Evolutionary conservation across 2,329 filamentous ascomycete species (phyloP), one percentile per base, ranked within the genome.

Genomic region (Blumeria graminis): DNA sequence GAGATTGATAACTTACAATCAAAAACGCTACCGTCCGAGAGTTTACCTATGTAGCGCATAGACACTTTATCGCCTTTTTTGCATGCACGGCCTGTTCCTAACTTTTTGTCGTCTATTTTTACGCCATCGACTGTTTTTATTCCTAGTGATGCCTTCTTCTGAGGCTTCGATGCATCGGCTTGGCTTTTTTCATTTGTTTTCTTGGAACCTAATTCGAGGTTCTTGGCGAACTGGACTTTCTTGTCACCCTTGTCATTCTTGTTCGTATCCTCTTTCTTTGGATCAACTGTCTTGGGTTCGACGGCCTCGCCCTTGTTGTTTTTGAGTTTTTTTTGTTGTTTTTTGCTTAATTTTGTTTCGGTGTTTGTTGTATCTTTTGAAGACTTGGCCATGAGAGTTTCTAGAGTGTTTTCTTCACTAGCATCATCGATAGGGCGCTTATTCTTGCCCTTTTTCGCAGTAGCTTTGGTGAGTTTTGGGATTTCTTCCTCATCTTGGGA

Each of bases 191-290:
- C 70, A 61, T 77, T 72, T 57, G 85, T 82, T 62, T 82, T 81
- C 46, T 88, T 93, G 61, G 92, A 92, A 58, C 92, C 92, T 71
- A 94, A 88, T 76, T 96, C 92, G 60, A 98, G 86, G 71, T 96
- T 89, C 78, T 96, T 95, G 68, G 92, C 90, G 69, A 98, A 98
- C 71, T 94, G 87, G 59, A 98, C 92, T 76, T 95, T 96, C 80
- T 95, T 95, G 70, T 85, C 84, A 57, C 75, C 73, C 75, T 81
- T 81, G 61, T 69, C 70, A 18, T 64, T 62, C 61, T 80, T 80
- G 59, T 68, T 62, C 59, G 68, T 62, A 11, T 72, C 71, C 57
- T 76, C 74, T 59, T 78, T 72, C 69, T 81, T 80, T 62, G 76
- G 71, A 62, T 76, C 72, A 61, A 76, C 72, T 50, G 71, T 68